Percentiles rank a stretch among this genome's conserved stretches.
phyloP scores from a whole-genome alignment of 345 rosid genomes.

The Noccaea caerulescens region DNA sequence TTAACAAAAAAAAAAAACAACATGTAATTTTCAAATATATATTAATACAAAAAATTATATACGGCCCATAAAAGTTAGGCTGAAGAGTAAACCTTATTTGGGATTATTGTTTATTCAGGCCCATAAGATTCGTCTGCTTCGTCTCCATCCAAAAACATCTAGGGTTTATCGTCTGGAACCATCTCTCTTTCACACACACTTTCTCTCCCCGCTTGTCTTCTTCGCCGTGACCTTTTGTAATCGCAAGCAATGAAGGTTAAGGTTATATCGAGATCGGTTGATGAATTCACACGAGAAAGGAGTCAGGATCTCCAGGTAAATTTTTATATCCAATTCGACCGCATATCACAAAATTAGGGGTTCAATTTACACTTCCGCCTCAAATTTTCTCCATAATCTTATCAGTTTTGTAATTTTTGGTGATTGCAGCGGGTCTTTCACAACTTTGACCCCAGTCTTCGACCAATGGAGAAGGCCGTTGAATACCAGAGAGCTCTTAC shows the following conservation, averaged over 20 bases:
- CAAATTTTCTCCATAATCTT: background rate
- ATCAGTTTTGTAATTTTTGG: background rate
- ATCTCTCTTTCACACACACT: background rate
- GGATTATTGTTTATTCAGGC: background rate
- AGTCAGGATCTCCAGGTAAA: slow-evolving; percentile 92
- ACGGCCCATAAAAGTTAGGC: background rate
- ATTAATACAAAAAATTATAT: background rate
- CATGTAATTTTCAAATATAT: background rate
- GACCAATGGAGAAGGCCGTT: slow-evolving; percentile 81
- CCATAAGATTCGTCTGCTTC: slow-evolving; percentile 12
- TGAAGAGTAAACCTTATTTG: background rate
- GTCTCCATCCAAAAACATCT: slow-evolving; percentile 22
- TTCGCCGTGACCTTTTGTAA: background rate
- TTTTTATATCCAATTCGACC: background rate
- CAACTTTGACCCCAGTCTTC: slow-evolving; percentile 80
- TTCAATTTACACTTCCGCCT: background rate
- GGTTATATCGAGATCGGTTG: slow-evolving; percentile 78
- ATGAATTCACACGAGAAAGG: slow-evolving; percentile 94
- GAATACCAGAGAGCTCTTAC: slow-evolving; percentile 88
- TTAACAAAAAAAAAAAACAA: background rate
- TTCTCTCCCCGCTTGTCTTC: background rate
- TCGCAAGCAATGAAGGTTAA: slow-evolving; percentile 66
- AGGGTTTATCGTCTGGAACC: slow-evolving; percentile 37
- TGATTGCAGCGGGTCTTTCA: slow-evolving; percentile 75
- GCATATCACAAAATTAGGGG: background rate